Evolutionary conservation across 371 early-diverging fungal species (phyloP).

Genomic region (Coemansia sp.): DNA sequence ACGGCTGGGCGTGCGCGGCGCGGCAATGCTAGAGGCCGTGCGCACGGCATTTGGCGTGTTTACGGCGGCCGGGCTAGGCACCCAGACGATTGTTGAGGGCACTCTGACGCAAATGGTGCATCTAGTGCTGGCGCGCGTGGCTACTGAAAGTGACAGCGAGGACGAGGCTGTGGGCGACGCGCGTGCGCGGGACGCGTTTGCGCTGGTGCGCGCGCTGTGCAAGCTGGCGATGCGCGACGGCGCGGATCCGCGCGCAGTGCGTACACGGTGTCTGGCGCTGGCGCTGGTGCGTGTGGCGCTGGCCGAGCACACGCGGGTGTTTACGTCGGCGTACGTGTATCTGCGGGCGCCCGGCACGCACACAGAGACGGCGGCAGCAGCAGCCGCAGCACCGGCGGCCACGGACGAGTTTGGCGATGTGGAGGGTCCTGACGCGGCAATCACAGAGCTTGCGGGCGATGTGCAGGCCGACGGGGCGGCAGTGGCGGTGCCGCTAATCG

Average conservation of each 20-base stretch:
- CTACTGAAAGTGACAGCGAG: slow-evolving; percentile 45
- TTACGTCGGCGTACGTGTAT: slow-evolving; percentile 53
- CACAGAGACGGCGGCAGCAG: slow-evolving; percentile 3
- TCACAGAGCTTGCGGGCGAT: slow-evolving; percentile 33
- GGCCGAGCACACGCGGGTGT: slow-evolving; percentile 46
- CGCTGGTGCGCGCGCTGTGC: slow-evolving; percentile 90
- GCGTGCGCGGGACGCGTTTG: slow-evolving; percentile 68
- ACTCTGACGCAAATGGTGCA: slow-evolving; percentile 89
- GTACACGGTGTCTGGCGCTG: slow-evolving; percentile 64
- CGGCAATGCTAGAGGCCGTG: slow-evolving; percentile 78
- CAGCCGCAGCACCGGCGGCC: slow-evolving; percentile 17
- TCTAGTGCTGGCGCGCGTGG: slow-evolving; percentile 66
- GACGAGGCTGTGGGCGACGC: slow-evolving; percentile 14
- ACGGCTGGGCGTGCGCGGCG: slow-evolving; percentile 69
- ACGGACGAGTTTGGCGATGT: slow-evolving; percentile 36
- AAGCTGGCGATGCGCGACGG: slow-evolving; percentile 79
- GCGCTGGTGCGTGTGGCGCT: slow-evolving; percentile 61
- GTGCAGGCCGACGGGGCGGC: slow-evolving; percentile 23
- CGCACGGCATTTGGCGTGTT: slow-evolving; percentile 73
- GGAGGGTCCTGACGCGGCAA: slow-evolving; percentile 39
- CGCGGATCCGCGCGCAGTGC: slow-evolving; percentile 52
- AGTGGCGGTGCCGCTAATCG: slow-evolving; percentile 61
- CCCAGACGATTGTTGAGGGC: slow-evolving; percentile 85
- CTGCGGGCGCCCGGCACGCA: slow-evolving; percentile 56
- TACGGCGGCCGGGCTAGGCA: slow-evolving; percentile 67